Percentiles rank a stretch among this genome's conserved stretches.
These are phyloP conservation scores for Lentinus polychrous DNA, from an alignment of 1,284 basidiomycete species.

Conservation along the genomic window DNA sequence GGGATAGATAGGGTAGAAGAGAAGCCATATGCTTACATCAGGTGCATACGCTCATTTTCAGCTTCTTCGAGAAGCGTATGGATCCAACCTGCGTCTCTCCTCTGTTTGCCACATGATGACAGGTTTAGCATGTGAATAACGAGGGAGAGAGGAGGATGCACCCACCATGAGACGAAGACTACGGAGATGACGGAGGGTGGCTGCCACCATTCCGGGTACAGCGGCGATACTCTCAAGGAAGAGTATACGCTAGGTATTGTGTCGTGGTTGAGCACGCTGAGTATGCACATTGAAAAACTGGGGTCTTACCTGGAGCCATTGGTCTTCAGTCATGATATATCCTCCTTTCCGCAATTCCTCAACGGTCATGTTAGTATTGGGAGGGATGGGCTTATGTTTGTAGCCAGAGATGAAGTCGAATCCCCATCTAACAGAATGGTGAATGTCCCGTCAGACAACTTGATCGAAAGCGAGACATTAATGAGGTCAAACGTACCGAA, in stretches of 20 bases:
- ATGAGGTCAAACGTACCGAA: constrained; percentile 40
- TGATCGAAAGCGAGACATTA: not conserved
- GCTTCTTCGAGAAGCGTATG: constrained; percentile 86
- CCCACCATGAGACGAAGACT: constrained; percentile 79
- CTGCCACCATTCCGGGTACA: constrained; percentile 92
- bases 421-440: constrained; percentile 34
- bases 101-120: constrained; percentile 36
- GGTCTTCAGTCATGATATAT: constrained; percentile 63
- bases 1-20: not conserved
- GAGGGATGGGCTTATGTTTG: constrained; percentile 64
- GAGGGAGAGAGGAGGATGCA: not conserved
- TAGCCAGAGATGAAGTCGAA: constrained; percentile 82
- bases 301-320: constrained; percentile 75
- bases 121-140: not conserved
- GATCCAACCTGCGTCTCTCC: constrained; percentile 86
- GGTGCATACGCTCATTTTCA: constrained; percentile 93
- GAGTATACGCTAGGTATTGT: constrained; percentile 56
- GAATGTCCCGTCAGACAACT: not conserved
- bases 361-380: constrained; percentile 48
- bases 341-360: constrained; percentile 68
- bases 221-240: constrained; percentile 91
- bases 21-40: constrained; percentile 47
- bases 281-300: too few relatives aligned
- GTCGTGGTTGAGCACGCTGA: too few relatives aligned
- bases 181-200: constrained; percentile 76